These are phyloP conservation scores for Calonectria montana DNA, from an alignment of 2,329 filamentous ascomycete species.

Conservation along the genomic window DNA sequence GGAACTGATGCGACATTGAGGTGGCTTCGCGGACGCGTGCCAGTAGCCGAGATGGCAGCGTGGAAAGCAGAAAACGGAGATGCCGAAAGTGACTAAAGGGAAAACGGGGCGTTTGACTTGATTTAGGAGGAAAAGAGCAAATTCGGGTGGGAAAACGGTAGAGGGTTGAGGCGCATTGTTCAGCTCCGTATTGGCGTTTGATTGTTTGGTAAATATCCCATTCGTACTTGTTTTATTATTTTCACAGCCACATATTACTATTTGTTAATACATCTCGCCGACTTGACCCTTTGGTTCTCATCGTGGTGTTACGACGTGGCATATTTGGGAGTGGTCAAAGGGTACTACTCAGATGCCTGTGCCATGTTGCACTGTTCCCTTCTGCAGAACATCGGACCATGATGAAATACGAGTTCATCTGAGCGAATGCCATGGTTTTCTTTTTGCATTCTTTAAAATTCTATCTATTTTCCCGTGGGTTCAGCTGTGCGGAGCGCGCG, in stretches of 20 bases:
- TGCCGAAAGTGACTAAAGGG: slow-evolving; percentile 38
- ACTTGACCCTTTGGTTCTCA: neutral
- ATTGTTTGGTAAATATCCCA: slow-evolving; percentile 19
- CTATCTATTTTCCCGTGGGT: too few relatives aligned
- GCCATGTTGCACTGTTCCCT: too few relatives aligned
- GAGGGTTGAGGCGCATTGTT: slow-evolving; percentile 9
- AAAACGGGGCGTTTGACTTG: slow-evolving; percentile 9
- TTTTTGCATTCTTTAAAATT: too few relatives aligned
- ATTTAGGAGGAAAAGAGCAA: slow-evolving; percentile 2
- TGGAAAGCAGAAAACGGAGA: slow-evolving; percentile 63
- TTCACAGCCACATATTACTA: slow-evolving; percentile 14
- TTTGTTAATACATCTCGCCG: neutral
- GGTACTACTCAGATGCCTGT: neutral
- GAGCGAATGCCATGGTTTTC: too few relatives aligned
- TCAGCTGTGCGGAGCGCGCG: too few relatives aligned
- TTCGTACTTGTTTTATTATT: slow-evolving; percentile 16
- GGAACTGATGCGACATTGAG: slow-evolving; percentile 87
- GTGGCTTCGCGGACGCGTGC: slow-evolving; percentile 83
- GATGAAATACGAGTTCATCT: too few relatives aligned
- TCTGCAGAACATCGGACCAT: too few relatives aligned
- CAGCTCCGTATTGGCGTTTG: slow-evolving; percentile 12
- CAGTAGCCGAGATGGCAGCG: slow-evolving; percentile 68
- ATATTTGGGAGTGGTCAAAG: neutral
- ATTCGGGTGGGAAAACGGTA: neutral
- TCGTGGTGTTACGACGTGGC: neutral